Evolutionary conservation across 2,329 filamentous ascomycete genomes (phyloP).

Genomic region (Aureobasidium sp.): DNA sequence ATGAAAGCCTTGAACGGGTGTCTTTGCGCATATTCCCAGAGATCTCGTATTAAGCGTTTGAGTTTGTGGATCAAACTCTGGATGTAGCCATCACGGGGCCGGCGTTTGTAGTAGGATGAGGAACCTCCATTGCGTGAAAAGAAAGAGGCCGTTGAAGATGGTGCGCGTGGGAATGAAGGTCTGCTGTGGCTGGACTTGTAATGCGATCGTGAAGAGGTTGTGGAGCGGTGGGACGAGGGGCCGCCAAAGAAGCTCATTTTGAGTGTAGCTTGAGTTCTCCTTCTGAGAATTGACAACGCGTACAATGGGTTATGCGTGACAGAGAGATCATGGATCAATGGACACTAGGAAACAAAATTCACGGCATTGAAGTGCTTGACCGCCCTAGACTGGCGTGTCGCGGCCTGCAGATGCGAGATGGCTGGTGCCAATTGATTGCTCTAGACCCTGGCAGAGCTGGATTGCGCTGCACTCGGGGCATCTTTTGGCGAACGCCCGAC

Average conservation of each 20-base stretch:
- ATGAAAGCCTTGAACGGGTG: slow-evolving; percentile 88
- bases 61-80: slow-evolving; percentile 66
- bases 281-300: neutral
- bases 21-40: slow-evolving; percentile 71
- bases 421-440: neutral
- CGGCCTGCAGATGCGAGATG: neutral
- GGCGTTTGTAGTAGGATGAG: slow-evolving; percentile 68
- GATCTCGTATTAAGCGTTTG: slow-evolving; percentile 69
- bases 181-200: neutral
- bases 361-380: neutral
- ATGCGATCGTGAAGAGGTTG: neutral
- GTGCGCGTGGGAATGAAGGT: slow-evolving; percentile 12
- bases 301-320: neutral
- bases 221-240: slow-evolving; percentile 7
- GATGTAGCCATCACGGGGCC: slow-evolving; percentile 71
- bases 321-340: neutral
- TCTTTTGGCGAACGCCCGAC: slow-evolving; percentile 2
- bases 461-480: neutral
- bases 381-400: neutral
- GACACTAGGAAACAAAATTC: neutral
- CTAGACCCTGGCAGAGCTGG: neutral
- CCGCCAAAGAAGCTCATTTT: slow-evolving; percentile 16
- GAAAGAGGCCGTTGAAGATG: slow-evolving; percentile 5
- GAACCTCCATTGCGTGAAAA: slow-evolving; percentile 29
- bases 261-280: no score